Evolutionary conservation across 2,329 filamentous ascomycete genomes (phyloP).

Genomic region (Phyllosticta paracitricarpa): DNA sequence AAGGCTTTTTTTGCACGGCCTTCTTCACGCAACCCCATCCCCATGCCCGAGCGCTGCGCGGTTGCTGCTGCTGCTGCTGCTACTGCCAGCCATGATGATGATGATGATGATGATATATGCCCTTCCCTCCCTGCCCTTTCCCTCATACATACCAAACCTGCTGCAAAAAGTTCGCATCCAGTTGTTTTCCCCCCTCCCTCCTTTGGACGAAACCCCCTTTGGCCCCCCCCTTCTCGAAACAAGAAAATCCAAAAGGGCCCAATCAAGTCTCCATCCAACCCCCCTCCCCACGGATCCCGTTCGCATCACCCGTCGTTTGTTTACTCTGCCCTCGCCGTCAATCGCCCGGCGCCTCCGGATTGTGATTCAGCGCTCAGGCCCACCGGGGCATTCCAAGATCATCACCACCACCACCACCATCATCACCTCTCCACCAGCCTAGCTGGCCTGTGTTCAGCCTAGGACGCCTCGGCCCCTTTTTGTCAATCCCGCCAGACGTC

Average conservation of each 20-base stretch:
- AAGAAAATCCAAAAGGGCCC: not conserved
- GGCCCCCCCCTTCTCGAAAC: not conserved
- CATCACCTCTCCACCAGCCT: not conserved
- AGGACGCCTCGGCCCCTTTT: not conserved
- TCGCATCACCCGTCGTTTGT: constrained; percentile 16
- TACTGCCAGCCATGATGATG: constrained; percentile 5
- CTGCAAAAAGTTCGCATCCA: not conserved
- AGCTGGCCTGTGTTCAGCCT: not conserved
- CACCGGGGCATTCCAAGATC: constrained; percentile 6
- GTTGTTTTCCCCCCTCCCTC: constrained; percentile 10
- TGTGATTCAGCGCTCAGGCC: constrained; percentile 29
- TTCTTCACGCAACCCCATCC: constrained; percentile 10
- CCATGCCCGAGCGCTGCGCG: constrained; percentile 13
- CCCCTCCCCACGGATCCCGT: constrained; percentile 11
- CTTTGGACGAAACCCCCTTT: not conserved
- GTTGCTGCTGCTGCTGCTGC: constrained; percentile 14
- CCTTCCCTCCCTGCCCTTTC: constrained; percentile 14
- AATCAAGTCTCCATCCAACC: not conserved
- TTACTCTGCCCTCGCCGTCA: constrained; percentile 9
- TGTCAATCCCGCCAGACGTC: not conserved
- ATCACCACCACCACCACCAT: not conserved
- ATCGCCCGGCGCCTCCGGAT: constrained; percentile 18
- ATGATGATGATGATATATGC: constrained; percentile 18
- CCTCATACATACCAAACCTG: constrained; percentile 1
- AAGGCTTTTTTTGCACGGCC: constrained; percentile 16